These are phyloP conservation scores for Lichtheimia ornata DNA, from an alignment of 371 early-diverging fungal genomes.

Conservation along the genomic window DNA sequence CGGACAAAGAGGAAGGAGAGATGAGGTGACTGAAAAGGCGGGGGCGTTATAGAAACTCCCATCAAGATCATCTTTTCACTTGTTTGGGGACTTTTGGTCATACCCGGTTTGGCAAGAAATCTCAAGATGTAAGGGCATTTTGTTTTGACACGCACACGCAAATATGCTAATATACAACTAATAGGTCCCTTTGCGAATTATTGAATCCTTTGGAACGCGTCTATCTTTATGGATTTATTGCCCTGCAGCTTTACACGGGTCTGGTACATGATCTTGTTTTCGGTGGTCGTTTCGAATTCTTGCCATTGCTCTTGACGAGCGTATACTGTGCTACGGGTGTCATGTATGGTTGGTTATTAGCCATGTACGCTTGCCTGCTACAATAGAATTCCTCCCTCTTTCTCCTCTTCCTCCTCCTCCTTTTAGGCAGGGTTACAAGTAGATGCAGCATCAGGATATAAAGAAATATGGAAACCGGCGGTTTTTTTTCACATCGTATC, in stretches of 20 bases:
- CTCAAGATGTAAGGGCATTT: conserved; percentile 35
- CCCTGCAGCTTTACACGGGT: conserved; percentile 64
- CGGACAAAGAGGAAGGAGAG: neutral
- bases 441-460: too few relatives aligned
- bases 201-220: conserved; percentile 51
- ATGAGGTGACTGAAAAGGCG: neutral
- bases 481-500: too few relatives aligned
- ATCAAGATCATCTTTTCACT: conserved; percentile 57
- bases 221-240: conserved; percentile 69
- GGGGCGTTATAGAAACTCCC: conserved; percentile 55
- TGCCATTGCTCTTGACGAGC: conserved; percentile 84
- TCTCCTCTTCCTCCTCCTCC: too few relatives aligned
- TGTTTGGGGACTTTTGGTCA: conserved; percentile 58
- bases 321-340: conserved; percentile 81
- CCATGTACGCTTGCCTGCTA: conserved; percentile 38
- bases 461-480: too few relatives aligned
- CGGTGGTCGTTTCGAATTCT: conserved; percentile 63
- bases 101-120: conserved; percentile 49
- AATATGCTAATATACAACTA: neutral
- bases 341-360: conserved; percentile 70
- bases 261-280: conserved; percentile 56
- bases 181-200: neutral
- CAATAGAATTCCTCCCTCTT: neutral
- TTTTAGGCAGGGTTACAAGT: too few relatives aligned
- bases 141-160: neutral